Percentiles rank a stretch among this genome's conserved stretches.
Evolutionary conservation across 257 asterid genomes (phyloP).

Genomic region (Forsythia suspensa): DNA sequence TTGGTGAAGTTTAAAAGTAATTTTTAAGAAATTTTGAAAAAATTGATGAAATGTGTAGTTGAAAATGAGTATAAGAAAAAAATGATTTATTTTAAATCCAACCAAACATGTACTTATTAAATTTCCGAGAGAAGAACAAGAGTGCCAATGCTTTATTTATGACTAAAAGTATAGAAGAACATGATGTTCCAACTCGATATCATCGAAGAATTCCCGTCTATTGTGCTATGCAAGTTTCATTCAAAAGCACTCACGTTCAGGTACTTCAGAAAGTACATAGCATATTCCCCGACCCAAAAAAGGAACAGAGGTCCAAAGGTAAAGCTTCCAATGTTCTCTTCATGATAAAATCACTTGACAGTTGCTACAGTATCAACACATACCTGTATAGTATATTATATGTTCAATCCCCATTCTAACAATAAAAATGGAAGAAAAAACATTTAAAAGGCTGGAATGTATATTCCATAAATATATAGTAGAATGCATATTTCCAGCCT

Average conservation of each 20-base stretch:
- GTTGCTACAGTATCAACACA: not conserved
- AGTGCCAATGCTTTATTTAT: not conserved
- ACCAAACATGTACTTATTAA: too few relatives aligned
- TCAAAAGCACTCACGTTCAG: not conserved
- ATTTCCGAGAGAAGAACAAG: too few relatives aligned
- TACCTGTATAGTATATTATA: not conserved
- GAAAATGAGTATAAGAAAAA: too few relatives aligned
- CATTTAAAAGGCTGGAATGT: not conserved
- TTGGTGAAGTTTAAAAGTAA: too few relatives aligned
- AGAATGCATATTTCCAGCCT: not conserved
- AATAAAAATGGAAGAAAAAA: not conserved
- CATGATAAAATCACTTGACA: not conserved
- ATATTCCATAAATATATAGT: conserved; percentile 22
- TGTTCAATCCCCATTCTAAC: not conserved
- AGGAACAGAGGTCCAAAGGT: too few relatives aligned
- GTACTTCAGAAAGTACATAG: not conserved
- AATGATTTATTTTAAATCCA: too few relatives aligned
- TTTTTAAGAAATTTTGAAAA: too few relatives aligned
- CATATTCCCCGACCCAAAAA: too few relatives aligned
- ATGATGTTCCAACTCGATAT: not conserved
- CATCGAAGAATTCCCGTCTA: not conserved
- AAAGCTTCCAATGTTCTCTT: too few relatives aligned
- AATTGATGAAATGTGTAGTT: too few relatives aligned
- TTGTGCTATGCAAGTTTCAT: not conserved
- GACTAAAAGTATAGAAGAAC: not conserved